Conservation (phyloP, 352 stramenopile species). For the Globisporangium nagaii region DNA sequence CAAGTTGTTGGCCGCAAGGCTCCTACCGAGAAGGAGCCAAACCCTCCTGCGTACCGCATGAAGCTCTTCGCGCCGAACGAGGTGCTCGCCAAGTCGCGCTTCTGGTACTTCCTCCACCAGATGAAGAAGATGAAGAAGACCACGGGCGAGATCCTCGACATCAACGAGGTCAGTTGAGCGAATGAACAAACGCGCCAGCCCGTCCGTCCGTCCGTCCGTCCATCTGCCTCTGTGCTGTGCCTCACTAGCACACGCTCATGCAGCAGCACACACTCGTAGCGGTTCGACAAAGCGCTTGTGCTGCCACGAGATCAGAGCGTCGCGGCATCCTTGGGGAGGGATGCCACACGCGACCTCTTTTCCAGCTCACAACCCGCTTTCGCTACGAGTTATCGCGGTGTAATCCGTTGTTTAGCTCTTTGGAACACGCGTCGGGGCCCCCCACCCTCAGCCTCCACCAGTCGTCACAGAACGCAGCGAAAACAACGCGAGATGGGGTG, state of each 20-base stretch:
- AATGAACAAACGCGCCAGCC: not conserved
- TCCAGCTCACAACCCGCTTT: slow-evolving; percentile 88
- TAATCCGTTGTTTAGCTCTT: slow-evolving; percentile 72
- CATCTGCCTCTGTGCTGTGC: not conserved
- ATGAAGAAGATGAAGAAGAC: slow-evolving; percentile 99
- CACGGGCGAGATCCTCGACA: slow-evolving; percentile 99
- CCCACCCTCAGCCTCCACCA: too few species aligned
- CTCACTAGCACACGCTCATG: not conserved
- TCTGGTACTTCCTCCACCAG: slow-evolving; percentile 99
- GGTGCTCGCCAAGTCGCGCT: slow-evolving; percentile 98
- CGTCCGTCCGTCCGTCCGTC: not conserved
- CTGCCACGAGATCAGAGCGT: slow-evolving; percentile 76
- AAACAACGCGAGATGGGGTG: too few species aligned
- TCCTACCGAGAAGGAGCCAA: slow-evolving; percentile 96
- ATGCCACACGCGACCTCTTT: slow-evolving; percentile 17
- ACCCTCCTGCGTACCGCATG: slow-evolving; percentile 99
- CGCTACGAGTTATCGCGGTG: slow-evolving; percentile 51
- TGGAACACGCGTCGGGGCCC: slow-evolving; percentile 10
- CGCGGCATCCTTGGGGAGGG: not conserved
- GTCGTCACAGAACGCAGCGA: too few species aligned
- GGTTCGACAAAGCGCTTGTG: slow-evolving; percentile 63
- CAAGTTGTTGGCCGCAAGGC: slow-evolving; percentile 99
- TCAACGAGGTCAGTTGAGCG: slow-evolving; percentile 92
- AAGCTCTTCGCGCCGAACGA: slow-evolving; percentile 95
- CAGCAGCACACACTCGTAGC: slow-evolving; percentile 31